These are phyloP conservation scores for Hebeloma cylindrosporum DNA, from an alignment of 768 basidiomycete genomes.

Conservation along the genomic window DNA sequence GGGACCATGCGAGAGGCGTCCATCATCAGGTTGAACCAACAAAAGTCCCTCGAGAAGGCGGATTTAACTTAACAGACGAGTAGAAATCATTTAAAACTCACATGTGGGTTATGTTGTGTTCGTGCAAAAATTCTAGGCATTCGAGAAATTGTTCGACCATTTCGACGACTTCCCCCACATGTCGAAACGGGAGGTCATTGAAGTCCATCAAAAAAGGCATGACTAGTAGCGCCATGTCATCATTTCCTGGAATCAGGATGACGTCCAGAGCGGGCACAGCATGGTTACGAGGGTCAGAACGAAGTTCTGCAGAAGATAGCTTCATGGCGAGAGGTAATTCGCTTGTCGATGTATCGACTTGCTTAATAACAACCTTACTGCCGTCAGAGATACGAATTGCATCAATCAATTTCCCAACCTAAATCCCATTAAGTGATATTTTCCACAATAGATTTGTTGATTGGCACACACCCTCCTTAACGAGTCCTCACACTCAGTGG, in stretches of 20 bases:
- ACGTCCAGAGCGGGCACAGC: slow-evolving; percentile 1
- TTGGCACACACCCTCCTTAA: no score
- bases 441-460: no score
- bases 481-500: no score
- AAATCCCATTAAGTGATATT: no score
- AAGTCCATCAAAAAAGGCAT: not conserved
- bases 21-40: slow-evolving; percentile 23
- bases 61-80: no score
- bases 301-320: not conserved
- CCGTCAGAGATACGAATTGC: not conserved
- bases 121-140: no score
- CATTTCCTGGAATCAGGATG: not conserved
- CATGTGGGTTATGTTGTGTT: no score
- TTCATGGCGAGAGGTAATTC: not conserved
- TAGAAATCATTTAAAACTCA: no score
- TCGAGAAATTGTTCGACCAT: no score
- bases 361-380: slow-evolving; percentile 2
- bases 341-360: not conserved
- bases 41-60: no score
- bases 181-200: not conserved
- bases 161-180: no score
- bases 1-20: slow-evolving; percentile 17
- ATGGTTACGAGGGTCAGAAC: not conserved
- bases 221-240: slow-evolving; percentile 1
- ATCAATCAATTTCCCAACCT: no score